Conservation (phyloP, 2,329 filamentous ascomycete genomes). For the Colletotrichum orbiculare region DNA sequence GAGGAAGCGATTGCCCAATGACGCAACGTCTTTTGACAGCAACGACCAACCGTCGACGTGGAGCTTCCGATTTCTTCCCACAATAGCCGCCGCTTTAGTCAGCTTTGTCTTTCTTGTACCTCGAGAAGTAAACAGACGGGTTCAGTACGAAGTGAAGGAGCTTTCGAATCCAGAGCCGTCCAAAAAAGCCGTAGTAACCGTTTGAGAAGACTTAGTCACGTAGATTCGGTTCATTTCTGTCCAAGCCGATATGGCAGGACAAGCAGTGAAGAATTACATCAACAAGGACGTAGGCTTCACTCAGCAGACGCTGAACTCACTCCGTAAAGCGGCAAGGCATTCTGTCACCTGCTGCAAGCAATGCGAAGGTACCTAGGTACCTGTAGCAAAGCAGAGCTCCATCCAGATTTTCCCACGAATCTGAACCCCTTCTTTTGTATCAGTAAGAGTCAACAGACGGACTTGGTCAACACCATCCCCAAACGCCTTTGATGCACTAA, state of each 20-base stretch:
- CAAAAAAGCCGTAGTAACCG: too few species aligned
- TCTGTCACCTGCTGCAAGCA: conserved; percentile 15
- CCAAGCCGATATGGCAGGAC: background rate
- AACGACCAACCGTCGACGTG: conserved; percentile 12
- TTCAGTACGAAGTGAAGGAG: too few species aligned
- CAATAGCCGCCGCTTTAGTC: conserved; percentile 19
- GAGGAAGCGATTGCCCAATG: conserved; percentile 25
- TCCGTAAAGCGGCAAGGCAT: conserved; percentile 24
- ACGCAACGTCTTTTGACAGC: conserved; percentile 12
- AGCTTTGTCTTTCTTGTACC: background rate
- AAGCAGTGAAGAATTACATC: background rate
- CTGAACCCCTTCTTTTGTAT: background rate
- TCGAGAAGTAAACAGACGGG: background rate
- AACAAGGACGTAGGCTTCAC: background rate
- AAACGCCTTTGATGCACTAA: conserved; percentile 1
- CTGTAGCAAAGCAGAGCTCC: too few species aligned
- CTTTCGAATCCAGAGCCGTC: too few species aligned
- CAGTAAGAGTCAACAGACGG: conserved; percentile 1
- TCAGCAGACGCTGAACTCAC: conserved; percentile 1
- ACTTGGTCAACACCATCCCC: conserved; percentile 12
- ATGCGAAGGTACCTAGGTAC: conserved; percentile 24
- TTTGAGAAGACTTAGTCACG: rapidly evolving
- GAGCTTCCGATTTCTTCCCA: conserved; percentile 35
- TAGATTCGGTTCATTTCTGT: too few species aligned
- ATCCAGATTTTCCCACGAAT: conserved; percentile 8